Evolutionary conservation across 176 grass and related monocot species (phyloP), one percentile per base, ranked within the genome.

Genomic region (Oryza glumipatula): DNA sequence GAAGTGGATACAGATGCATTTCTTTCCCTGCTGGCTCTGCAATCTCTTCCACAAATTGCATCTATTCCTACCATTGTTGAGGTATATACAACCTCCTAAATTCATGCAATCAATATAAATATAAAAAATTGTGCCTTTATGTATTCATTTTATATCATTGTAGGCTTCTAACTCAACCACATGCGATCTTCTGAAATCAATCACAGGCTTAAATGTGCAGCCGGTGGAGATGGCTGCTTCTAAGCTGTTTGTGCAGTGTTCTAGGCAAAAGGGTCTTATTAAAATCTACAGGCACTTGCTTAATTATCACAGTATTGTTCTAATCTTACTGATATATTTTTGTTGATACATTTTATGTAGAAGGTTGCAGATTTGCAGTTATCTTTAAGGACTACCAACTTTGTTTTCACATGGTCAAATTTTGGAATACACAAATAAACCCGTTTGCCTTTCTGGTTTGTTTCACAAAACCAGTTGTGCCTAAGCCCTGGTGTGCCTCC

Each of bases 1-100:
- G 93, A 98, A 96, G 96, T 98, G 61, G 93, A 98, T 86, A 96
- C 96, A 69, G 96, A 96, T 89, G 96, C 93, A 87, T 98, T 98
- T 92, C 51, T 98, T 46, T 94, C 96, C 75, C 76, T 98, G 15
- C 54, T 98, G 86, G 93, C 96, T 82, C 89, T 98, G 70, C 96
- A 98, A 75, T 79, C 93, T 90, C 78, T 95, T 91, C 90, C 63
- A 44, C 83, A 86, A 85, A 92, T 95, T 51, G 56, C 89, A 85
- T 84, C 80, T 43, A 51, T 98, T 76, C 96, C 96, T 69, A 98
- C 94, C 52, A 79, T 98, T 92, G 78, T 98, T 61, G 96, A 98
- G 96, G 96, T 98, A 92, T 88, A 82, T 74, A 47, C 76, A 88
- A 33, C 32, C 43, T 68, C 77, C 49, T 73, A 11, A 49, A 63